Conservation (phyloP, 805 yeast species). For the Yamadazyma akitaensis region DNA sequence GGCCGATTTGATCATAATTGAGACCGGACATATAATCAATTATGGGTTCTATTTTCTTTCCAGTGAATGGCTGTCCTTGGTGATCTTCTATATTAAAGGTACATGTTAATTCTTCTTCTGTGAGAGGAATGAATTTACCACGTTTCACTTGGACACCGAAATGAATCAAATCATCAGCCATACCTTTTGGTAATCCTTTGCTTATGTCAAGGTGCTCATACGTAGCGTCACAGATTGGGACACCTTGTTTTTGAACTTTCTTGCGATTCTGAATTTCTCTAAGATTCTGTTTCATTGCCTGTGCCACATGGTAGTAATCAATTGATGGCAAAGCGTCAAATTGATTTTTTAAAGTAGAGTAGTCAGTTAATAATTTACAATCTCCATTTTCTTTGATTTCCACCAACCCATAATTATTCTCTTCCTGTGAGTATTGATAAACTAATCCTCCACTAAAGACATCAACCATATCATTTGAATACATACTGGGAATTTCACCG, state of each 20-base stretch:
- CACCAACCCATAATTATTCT: slow-evolving; percentile 77
- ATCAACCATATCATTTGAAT: slow-evolving; percentile 66
- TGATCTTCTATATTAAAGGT: slow-evolving; percentile 40
- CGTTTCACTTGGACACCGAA: slow-evolving; percentile 45
- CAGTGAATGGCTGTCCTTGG: slow-evolving; percentile 38
- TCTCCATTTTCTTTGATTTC: slow-evolving; percentile 42
- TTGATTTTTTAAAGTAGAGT: slow-evolving; percentile 40
- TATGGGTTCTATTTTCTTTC: slow-evolving; percentile 5
- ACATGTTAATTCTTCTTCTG: slow-evolving; percentile 41
- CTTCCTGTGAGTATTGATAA: slow-evolving; percentile 76
- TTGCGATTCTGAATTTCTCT: slow-evolving; percentile 19
- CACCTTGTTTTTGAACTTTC: slow-evolving; percentile 16
- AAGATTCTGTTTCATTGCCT: slow-evolving; percentile 24
- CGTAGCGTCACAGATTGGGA: slow-evolving; percentile 29
- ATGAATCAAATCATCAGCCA: slow-evolving; percentile 43
- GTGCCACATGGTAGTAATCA: slow-evolving; percentile 19
- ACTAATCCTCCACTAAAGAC: slow-evolving; percentile 84
- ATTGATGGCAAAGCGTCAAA: slow-evolving; percentile 34
- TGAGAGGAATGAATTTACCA: slow-evolving; percentile 51
- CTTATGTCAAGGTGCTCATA: slow-evolving; percentile 39
- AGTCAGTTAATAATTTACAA: slow-evolving; percentile 43
- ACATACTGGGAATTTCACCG: slow-evolving; percentile 70
- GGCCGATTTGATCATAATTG: slow-evolving; percentile 16
- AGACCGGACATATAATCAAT: slow-evolving; percentile 19
- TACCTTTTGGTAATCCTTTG: slow-evolving; percentile 42